These are phyloP conservation scores for Herpetomonas tarakana DNA, from an alignment of 208 protist genomes.

Conservation along the genomic window DNA sequence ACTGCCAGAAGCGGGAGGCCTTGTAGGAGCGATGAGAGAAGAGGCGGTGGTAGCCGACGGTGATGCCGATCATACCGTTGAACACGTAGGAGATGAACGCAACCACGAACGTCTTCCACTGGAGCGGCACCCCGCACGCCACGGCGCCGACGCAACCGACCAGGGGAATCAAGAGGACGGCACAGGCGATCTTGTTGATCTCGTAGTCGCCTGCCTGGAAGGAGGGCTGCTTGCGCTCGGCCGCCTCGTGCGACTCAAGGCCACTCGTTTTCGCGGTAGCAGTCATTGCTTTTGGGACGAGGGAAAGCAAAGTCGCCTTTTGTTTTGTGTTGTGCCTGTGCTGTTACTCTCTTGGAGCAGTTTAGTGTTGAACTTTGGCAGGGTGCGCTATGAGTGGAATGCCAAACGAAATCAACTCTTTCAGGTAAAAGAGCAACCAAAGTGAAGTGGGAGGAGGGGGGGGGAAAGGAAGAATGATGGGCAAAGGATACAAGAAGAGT, in stretches of 20 bases:
- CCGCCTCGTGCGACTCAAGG: constrained; percentile 31
- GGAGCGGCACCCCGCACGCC: constrained; percentile 48
- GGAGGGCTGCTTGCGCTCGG: constrained; percentile 37
- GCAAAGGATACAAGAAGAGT: too few species aligned
- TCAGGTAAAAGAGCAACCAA: too few species aligned
- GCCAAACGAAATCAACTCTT: too few species aligned
- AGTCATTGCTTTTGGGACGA: constrained; percentile 1
- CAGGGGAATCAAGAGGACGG: constrained; percentile 55
- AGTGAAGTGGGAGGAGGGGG: too few species aligned
- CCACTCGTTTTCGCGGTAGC: constrained; percentile 11
- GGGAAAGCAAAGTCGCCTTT: background rate
- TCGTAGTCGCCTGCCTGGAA: constrained; percentile 64
- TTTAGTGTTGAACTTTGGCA: too few species aligned
- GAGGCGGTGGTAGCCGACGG: constrained; percentile 88
- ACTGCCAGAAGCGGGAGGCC: constrained; percentile 49
- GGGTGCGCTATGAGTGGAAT: too few species aligned
- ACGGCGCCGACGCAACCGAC: constrained; percentile 23
- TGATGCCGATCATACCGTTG: constrained; percentile 88
- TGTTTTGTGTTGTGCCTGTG: constrained; percentile 1
- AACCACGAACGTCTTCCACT: constrained; percentile 70
- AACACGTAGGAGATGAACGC: constrained; percentile 72
- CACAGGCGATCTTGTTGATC: constrained; percentile 76
- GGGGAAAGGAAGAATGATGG: too few species aligned
- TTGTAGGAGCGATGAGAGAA: constrained; percentile 87
- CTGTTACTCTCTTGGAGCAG: too few species aligned